Evolutionary conservation across 2,329 filamentous ascomycete genomes (phyloP).

Genomic region (Colletotrichum sp.): DNA sequence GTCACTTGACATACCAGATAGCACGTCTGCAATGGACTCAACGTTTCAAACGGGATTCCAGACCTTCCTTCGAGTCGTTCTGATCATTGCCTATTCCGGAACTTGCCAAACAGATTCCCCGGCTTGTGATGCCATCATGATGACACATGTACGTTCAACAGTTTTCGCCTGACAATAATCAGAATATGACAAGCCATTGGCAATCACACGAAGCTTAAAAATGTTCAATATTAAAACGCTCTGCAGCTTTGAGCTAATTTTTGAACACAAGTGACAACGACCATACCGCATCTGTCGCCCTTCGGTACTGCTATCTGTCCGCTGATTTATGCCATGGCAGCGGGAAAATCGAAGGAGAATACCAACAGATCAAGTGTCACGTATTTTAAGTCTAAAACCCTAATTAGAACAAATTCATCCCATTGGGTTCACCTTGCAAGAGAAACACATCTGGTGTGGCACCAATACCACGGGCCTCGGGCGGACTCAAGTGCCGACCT

Average conservation of each 20-base stretch:
- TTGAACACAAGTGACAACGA: neutral
- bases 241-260: neutral
- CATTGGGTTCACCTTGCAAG: neutral
- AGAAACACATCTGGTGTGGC: neutral
- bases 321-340: neutral
- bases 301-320: neutral
- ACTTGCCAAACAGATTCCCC: fast-evolving
- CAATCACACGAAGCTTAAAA: neutral
- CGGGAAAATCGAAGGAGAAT: neutral
- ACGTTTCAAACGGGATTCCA: neutral
- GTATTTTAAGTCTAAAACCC: neutral
- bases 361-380: fast-evolving
- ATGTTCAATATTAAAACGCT: neutral
- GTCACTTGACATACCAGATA: neutral
- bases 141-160: neutral
- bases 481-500: neutral
- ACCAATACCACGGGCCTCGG: neutral
- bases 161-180: neutral
- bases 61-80: fast-evolving
- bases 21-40: fast-evolving
- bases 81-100: neutral
- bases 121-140: neutral
- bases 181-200: fast-evolving
- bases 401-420: fast-evolving
- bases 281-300: fast-evolving